Conservation (phyloP, 1,139 yeast genomes). For the Magnusiomyces fungicola region DNA sequence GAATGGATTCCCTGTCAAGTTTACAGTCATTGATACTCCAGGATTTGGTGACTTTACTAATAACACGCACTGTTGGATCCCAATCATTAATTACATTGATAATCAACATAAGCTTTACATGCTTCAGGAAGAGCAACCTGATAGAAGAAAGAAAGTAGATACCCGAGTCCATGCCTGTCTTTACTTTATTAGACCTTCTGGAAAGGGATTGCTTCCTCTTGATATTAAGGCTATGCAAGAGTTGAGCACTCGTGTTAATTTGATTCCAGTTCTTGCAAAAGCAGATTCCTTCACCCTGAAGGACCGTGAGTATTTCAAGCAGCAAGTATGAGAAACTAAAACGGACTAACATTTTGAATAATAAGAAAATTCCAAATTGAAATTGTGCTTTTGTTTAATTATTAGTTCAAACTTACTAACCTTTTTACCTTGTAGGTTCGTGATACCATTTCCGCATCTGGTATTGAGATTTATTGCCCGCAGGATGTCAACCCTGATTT, state of each 20-base stretch:
- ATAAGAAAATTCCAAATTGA: background rate
- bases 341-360: background rate
- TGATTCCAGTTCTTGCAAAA: conserved; percentile 71
- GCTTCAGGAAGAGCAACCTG: conserved; percentile 68
- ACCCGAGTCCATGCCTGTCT: conserved; percentile 69
- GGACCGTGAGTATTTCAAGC: conserved; percentile 39
- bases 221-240: conserved; percentile 67
- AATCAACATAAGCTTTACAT: conserved; percentile 51
- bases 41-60: conserved; percentile 72
- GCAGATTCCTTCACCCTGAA: conserved; percentile 54
- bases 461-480: conserved; percentile 52
- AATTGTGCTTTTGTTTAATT: background rate
- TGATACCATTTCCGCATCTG: conserved; percentile 39
- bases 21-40: conserved; percentile 62
- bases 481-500: conserved; percentile 35
- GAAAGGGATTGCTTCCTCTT: conserved; percentile 45
- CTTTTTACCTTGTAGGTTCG: conserved; percentile 30
- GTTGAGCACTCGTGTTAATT: conserved; percentile 54
- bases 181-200: conserved; percentile 57
- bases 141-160: conserved; percentile 44
- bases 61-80: conserved; percentile 51
- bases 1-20: conserved; percentile 42
- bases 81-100: conserved; percentile 52
- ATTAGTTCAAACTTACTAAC: too few relatives aligned
- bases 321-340: conserved; percentile 5